phyloP scores from a whole-genome alignment of 75 land plant genomes.

The Pseudotsuga menziesii region DNA sequence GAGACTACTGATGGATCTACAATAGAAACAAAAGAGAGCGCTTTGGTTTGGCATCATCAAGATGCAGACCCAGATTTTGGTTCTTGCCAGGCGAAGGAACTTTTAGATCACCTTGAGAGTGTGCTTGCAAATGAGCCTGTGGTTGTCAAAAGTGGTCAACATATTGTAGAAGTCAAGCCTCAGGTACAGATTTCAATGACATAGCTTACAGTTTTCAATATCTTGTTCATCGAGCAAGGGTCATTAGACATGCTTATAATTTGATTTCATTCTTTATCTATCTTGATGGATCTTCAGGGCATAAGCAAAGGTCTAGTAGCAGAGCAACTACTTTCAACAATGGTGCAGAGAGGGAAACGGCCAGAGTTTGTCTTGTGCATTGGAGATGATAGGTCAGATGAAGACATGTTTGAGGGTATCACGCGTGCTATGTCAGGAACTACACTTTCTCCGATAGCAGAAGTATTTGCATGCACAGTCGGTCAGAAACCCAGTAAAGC shows the following conservation, averaged over 20 bases:
- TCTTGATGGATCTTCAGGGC: slow-evolving; percentile 38
- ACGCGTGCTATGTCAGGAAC: slow-evolving; percentile 26
- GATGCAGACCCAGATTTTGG: slow-evolving; percentile 90
- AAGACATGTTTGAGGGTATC: slow-evolving; percentile 85
- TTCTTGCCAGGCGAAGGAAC: slow-evolving; percentile 85
- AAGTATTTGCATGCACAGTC: slow-evolving; percentile 76
- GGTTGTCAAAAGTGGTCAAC: slow-evolving; percentile 72
- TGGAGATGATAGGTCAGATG: slow-evolving; percentile 79
- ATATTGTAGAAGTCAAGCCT: slow-evolving; percentile 84
- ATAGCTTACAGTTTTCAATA: background rate
- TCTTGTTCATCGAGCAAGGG: slow-evolving; percentile 1
- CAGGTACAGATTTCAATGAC: slow-evolving; percentile 40
- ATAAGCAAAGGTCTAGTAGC: slow-evolving; percentile 72
- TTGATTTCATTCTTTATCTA: background rate
- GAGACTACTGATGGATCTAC: slow-evolving; percentile 91
- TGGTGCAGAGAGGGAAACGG: slow-evolving; percentile 33
- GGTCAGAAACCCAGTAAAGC: slow-evolving; percentile 85
- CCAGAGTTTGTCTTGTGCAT: slow-evolving; percentile 74
- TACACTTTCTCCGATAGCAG: slow-evolving; percentile 56
- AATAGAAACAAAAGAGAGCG: slow-evolving; percentile 75
- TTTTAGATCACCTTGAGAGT: slow-evolving; percentile 86
- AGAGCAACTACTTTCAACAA: slow-evolving; percentile 35
- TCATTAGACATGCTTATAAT: background rate
- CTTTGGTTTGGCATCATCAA: slow-evolving; percentile 76
- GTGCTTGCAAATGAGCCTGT: slow-evolving; percentile 89